Base-by-base conservation (phyloP, 805 yeast species). In the Kodamaea fukazawae region DNA sequence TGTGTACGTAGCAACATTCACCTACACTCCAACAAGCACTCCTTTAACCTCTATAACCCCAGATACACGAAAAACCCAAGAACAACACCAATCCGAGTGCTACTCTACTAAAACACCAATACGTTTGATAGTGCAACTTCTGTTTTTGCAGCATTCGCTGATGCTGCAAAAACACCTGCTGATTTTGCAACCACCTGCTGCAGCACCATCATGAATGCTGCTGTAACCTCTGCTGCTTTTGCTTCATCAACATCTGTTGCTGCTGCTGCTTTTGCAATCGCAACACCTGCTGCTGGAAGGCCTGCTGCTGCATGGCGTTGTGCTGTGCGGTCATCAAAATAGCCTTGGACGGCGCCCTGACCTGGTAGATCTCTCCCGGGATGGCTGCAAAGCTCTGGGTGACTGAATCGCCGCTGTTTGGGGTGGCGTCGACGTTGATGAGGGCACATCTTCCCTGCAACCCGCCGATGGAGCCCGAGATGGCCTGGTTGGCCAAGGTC, bases 371-470 rank as follows among this genome's bases (percentile, higher is more conserved):
- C 43, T 70, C 74, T 3, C 85, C 83, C n/a, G 84, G 79, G 29
- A 78, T 76, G 2, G 89, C 75, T 29, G 78, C 76, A 45, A 81
- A 55, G 28, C 60, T 44, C 43, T 69, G 73, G 1, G 72, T 65
- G 5, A 52, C 46, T 5, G 61, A 50, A 37, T 57, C 61, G 4
- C 37, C 15, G 25, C 34, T 34, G 14, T 49, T 35, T 4, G 55
- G 45, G 12, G 47, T 40, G n/a, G 59, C 46, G 40, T 69, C 93
- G 10, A 86, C 77, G 57, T 85, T 84, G 41, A 86, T 76, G 34
- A 82, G 76, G 1, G 87, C 84, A 34, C 89, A 79, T 40, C 93
- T 73, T n/a, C 93, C 90, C 55, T 81, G 84, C 36, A 85, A 64
- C 4, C 89, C 86, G 10, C 95, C 95, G 29, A 81, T 78, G 11